Base-by-base conservation (phyloP, 164 flowering plant genomes). In the Magnolia kwangsiensis region DNA sequence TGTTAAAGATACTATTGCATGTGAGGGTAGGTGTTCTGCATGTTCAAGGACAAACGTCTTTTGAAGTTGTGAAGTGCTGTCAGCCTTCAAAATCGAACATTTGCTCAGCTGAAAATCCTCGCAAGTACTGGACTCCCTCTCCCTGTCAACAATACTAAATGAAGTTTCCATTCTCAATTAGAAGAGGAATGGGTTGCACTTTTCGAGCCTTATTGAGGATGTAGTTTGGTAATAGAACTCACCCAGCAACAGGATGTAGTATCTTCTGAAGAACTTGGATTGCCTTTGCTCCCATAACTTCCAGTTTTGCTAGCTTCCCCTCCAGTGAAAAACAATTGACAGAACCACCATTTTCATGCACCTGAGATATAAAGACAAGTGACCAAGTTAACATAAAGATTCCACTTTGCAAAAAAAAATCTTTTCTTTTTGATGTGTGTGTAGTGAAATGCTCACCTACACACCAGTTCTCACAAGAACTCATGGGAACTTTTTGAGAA, bases 231-330 rank as follows among this genome's bases (percentile, higher is more conserved):
- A 68, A 55, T 67, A 20, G 8, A 75, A 74, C 93, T 89, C 80
- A 94, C 98, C 83, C 24, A 27, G 82, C 69, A 58, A 81, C 76
- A 71, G 94, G 90, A 69, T 78, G 80, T 71, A 96, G 79, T 49
- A 87, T 81, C 84, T 87, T 90, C 50, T 88, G 86, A 84, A 94
- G 90, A 82, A 90, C 83, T 67, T 91, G 79, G 76, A 82, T 82
- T 75, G 95, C 87, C 68, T 84, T 85, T 45, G 79, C 77, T 78
- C 98, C 98, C 83, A 94, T 78, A 8, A 94, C 77, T 78, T 96
- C 97, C 50, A 96, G 72, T 79, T 83, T 89, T 71, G 85, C 95
- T 72, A 96, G 88, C 78, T 90, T 84, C 59, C 95, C 96, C 70
- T 88, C 92, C 63, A 83, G 93, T 55, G 96, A 90, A 72, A 80